Base-by-base conservation (phyloP, 768 basidiomycete genomes). In the Suillus bovinus region DNA sequence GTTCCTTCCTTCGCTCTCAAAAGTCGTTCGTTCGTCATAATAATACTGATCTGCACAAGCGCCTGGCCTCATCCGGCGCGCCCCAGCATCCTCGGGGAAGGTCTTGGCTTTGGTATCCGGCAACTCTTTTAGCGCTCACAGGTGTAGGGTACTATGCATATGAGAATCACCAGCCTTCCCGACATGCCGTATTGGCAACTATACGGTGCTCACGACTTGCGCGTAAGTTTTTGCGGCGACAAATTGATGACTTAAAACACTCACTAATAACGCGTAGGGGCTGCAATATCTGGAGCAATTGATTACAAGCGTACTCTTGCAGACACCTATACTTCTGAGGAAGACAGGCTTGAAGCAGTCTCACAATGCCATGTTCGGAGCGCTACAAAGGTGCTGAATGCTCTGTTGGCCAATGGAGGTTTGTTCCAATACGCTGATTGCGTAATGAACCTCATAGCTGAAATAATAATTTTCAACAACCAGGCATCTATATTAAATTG, bases 341-440 rank as follows among this genome's bases (percentile, higher is more conserved):
- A 83, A 16, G 82, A 84, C 57, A 77, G 77, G 63, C 68, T 76
- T 17, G 72, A 80, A 3, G 89, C 89, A 3, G 82, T 85, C 66
- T 91, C 91, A 16, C 78, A 85, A 36, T 96, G 94, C 73, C 96
- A 99, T 77, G 82, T 76, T 56, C 84, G 94, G 52, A 95, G 93
- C 71, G 94, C 94, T 8, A 72, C 79, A 60, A 81, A 94, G 61
- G 85, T 97, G 44, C 77, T 96, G 65, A 83, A 82, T 64, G 93
- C 94, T n/a, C 79, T 99, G 50, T 81, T 95, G 58, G 88, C 87
- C 7, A 97, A 98, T 68, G 94, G 95, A 80, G 90, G 93, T 87
- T 54, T 60, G 82, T 73, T 31, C 41, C 58, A 56, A n/a, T 49
- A 57, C 31, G 42, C 34, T 47, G 24, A 46, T 24, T 61, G n/a